phyloP scores from a whole-genome alignment of 2,329 filamentous ascomycete species.

The Nemania bipapillata region DNA sequence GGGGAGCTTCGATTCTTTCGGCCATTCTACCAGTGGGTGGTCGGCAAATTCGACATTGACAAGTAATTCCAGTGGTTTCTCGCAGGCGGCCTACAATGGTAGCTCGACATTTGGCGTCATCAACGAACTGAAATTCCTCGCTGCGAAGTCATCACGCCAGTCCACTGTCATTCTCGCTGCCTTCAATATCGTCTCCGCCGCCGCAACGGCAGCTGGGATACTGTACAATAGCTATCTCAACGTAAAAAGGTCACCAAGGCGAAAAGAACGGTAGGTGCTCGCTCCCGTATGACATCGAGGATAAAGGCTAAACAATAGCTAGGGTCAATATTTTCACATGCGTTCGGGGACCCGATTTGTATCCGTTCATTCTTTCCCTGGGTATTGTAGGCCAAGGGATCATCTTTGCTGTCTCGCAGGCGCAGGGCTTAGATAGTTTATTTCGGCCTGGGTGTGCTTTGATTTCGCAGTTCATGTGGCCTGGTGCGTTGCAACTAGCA shows the following conservation, averaged over 20 bases:
- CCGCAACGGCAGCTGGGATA: slow-evolving; percentile 66
- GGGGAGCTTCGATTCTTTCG: slow-evolving; percentile 39
- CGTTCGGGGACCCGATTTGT: slow-evolving; percentile 61
- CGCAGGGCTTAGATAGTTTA: slow-evolving; percentile 63
- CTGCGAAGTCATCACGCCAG: slow-evolving; percentile 68
- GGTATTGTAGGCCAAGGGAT: slow-evolving; percentile 69
- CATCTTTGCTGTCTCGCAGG: slow-evolving; percentile 67
- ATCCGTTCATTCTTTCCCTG: slow-evolving; percentile 67
- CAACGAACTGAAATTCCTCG: slow-evolving; percentile 63
- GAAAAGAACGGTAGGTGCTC: slow-evolving; percentile 55
- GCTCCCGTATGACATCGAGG: slow-evolving; percentile 18
- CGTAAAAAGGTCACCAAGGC: slow-evolving; percentile 55
- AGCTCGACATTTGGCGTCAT: slow-evolving; percentile 61
- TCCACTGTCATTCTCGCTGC: slow-evolving; percentile 70
- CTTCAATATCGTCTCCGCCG: slow-evolving; percentile 70
- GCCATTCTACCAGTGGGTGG: slow-evolving; percentile 44
- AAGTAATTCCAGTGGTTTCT: slow-evolving; percentile 43
- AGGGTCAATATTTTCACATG: slow-evolving; percentile 54
- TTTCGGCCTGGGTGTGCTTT: slow-evolving; percentile 64
- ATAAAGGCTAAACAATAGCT: slow-evolving; percentile 37
- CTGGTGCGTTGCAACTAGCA: slow-evolving; percentile 58
- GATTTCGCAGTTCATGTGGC: slow-evolving; percentile 68
- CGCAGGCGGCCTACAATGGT: slow-evolving; percentile 47
- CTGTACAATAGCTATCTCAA: slow-evolving; percentile 65
- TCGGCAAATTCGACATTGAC: slow-evolving; percentile 46